Base-by-base conservation (phyloP, 805 yeast species). In the Lachancea cidri region DNA sequence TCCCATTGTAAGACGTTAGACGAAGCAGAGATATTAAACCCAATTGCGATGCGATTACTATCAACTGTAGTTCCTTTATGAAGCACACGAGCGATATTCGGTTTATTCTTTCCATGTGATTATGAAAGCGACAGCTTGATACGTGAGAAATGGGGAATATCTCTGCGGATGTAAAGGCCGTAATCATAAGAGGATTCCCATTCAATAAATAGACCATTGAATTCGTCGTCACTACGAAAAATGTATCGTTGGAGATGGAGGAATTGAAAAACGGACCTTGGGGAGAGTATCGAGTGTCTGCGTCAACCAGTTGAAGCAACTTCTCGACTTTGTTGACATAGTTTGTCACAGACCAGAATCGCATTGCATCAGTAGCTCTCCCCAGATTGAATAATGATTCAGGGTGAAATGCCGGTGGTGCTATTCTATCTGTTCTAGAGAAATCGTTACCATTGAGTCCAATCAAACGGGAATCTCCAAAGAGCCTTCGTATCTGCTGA, bases 1-100 rank as follows among this genome's bases (percentile, higher is more conserved):
- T 48, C 3, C 63, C 63, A 9, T 47, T 49, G 32, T 43, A 58
- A 25, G 53, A 57, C 2, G 61, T 57, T 22, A 58, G 39, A 35
- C 62, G 42, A 11, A 56, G 29, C 20, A 58, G 41, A 6, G 60
- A 57, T 4, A 58, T 33, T 5, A 50, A 25, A 3, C 63, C 63
- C 5, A 46, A 14, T 33, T 51, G 52, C 2, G 59, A 51, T 7
- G 62, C 63, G 4, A 53, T 55, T 3, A 41, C 60, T 15, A 58
- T 36, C 38, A 57, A 52, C 30, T 52, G 45, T n/a, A 58, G 38
- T 38, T 57, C 62, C 31, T 42, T 47, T 5, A 58, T 50, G 25
- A 48, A 52, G 18, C 57, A 49, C 5, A 54, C 52, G 20, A 50
- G 42, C 29, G 46, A 49, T 2, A 53, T 45, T 18, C 55, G 42